Evolutionary conservation across 2,329 filamentous ascomycete genomes (phyloP), one percentile per base, ranked within the genome.

Genomic region (Penicillium sp.): DNA sequence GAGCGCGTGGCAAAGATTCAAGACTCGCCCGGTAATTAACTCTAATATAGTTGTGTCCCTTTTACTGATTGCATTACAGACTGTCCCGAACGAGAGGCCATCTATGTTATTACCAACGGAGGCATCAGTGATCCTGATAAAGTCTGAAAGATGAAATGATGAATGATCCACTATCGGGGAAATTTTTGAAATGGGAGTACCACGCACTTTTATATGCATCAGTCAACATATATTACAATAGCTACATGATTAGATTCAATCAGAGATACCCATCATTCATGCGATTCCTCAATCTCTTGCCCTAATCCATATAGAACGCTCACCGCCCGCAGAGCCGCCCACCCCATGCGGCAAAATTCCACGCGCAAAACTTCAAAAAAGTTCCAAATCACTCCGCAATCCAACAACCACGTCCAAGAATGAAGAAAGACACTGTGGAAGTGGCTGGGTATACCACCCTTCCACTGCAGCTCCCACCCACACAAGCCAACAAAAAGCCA

Each of bases 1-100:
- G 83, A 86, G 63, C 75, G 83, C 48, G 83, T 86, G 39, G 83
- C 83, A 2, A 86, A 86, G 68, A 79, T 85, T 34, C 77, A 82
- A 53, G 81, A 84, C 60, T 84, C 80, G 27, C 81, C 81, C 48
- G 81, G 81, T 84, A 38, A 37, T 44, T 32, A 24, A 26, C 6
- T 10, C 16, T 6, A n/a, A n/a, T n/a, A 0, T 8, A 4, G 8
- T 5, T 26, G n/a, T 16, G 29, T 44, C 40, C 34, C 35, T 49
- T 23, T 37, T 23, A n/a, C 39, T 47, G 39, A 49, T 57, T 44
- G 37, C 32, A 55, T 58, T 10, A 50, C 51, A 81, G 82, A 85
- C 58, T 85, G 82, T 58, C 81, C 83, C 4, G 82, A 86, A 63
- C 76, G 76, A 40, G 82, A 86, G 65, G 82, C 83, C 22, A 85